A percentile compares a stretch with the other conserved stretches of the same genome.
Evolutionary conservation across 306 rosid species (phyloP).

Genomic region (Erythrophleum fordii): DNA sequence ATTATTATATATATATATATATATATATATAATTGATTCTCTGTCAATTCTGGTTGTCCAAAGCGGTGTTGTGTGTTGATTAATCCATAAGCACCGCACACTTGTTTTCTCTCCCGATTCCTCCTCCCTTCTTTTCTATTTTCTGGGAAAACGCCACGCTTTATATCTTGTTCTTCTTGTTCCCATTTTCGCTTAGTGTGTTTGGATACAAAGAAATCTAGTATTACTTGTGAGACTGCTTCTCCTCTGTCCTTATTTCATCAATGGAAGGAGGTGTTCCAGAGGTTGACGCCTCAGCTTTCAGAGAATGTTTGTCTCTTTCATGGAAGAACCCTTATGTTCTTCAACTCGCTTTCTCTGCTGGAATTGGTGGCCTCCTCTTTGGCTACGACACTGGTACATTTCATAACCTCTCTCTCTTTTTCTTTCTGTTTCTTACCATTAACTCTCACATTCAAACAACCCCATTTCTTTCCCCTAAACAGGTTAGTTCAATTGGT

Average conservation of each 20-base stretch:
- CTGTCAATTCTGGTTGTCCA: no score
- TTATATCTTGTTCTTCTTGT: background rate
- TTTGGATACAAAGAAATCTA: no score
- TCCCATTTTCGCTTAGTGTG: background rate
- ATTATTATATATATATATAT: no score
- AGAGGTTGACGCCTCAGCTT: slow-evolving; percentile 60
- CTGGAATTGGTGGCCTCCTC: slow-evolving; percentile 77
- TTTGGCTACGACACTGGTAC: slow-evolving; percentile 70
- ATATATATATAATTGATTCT: no score
- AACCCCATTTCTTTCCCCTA: background rate
- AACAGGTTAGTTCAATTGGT: background rate
- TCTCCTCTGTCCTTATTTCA: no score
- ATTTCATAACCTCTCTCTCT: background rate
- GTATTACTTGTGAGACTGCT: no score
- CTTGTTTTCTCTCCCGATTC: background rate
- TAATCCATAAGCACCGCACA: background rate
- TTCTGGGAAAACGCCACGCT: no score
- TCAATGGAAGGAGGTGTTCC: slow-evolving; percentile 68
- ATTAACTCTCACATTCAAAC: no score
- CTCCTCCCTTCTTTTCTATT: background rate
- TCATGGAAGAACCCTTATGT: slow-evolving; percentile 67
- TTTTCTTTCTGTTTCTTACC: no score
- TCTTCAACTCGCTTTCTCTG: slow-evolving; percentile 73
- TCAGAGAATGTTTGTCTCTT: slow-evolving; percentile 67
- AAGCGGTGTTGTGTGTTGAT: background rate